phyloP scores from a whole-genome alignment of 148 eudicot genomes.

The Heliamphora exappendiculata region DNA sequence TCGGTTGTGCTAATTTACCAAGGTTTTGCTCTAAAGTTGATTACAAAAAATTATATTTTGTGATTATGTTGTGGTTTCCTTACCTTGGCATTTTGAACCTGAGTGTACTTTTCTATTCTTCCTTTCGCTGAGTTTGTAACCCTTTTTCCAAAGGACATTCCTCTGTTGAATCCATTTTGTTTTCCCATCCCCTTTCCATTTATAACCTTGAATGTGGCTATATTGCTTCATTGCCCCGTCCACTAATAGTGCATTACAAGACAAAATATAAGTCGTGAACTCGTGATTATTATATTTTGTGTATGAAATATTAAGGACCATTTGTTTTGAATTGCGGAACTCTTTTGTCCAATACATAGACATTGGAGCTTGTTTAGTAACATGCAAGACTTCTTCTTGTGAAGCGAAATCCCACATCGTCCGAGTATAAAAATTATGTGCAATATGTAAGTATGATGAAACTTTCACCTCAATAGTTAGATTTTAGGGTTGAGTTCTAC shows the following conservation, averaged over 20 bases:
- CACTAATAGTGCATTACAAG: neutral
- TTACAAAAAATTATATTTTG: neutral
- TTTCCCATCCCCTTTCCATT: neutral
- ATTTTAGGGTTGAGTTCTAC: no score
- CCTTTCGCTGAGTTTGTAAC: neutral
- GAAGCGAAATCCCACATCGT: no score
- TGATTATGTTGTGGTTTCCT: neutral
- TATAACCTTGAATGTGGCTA: neutral
- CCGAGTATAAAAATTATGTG: no score
- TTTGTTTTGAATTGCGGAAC: neutral
- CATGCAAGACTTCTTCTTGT: neutral
- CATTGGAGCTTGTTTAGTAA: neutral
- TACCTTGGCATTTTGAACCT: neutral
- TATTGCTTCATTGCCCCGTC: neutral
- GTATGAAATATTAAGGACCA: neutral
- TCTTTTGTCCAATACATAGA: neutral
- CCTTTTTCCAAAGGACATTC: neutral
- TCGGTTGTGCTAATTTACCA: neutral
- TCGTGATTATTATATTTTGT: no score
- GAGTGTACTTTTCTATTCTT: neutral
- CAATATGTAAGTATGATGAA: no score
- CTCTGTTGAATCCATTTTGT: neutral
- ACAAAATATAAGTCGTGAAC: neutral
- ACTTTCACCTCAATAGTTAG: no score
- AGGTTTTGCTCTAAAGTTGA: neutral